Conservation (phyloP, 306 rosid genomes). For the Citrullus colocynthis region DNA sequence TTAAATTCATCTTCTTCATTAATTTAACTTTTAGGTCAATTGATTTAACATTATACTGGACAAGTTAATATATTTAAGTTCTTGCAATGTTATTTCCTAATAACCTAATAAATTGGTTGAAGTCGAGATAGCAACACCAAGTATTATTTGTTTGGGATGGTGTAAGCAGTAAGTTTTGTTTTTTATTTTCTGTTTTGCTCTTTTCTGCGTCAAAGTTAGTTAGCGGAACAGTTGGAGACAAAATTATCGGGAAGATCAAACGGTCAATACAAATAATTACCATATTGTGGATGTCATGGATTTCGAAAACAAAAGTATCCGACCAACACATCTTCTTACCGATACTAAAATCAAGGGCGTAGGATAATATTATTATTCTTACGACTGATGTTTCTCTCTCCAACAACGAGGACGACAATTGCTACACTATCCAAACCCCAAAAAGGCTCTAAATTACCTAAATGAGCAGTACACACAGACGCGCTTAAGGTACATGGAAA, state of each 20-base stretch:
- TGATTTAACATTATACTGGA: too few species aligned
- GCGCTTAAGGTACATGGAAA: neutral
- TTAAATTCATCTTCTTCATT: too few species aligned
- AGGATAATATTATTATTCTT: neutral
- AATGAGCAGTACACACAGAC: neutral
- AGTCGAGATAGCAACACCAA: too few species aligned
- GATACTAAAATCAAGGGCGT: neutral
- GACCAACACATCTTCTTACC: neutral
- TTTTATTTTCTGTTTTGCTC: neutral
- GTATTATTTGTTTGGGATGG: neutral
- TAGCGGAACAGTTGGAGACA: neutral
- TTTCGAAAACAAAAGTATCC: constrained; percentile 2
- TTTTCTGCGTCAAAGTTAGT: neutral
- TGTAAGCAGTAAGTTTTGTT: neutral
- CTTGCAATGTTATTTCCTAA: too few species aligned
- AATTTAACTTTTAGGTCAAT: too few species aligned
- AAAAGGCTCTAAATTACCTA: neutral
- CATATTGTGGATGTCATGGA: neutral
- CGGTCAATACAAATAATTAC: neutral
- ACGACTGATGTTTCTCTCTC: neutral
- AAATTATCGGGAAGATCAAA: neutral
- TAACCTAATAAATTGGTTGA: too few species aligned
- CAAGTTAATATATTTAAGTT: too few species aligned
- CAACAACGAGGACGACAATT: neutral
- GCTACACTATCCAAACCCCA: neutral